Conservation (phyloP, 202 grass and related monocot genomes). For the Dendrocalamus latiflorus region DNA sequence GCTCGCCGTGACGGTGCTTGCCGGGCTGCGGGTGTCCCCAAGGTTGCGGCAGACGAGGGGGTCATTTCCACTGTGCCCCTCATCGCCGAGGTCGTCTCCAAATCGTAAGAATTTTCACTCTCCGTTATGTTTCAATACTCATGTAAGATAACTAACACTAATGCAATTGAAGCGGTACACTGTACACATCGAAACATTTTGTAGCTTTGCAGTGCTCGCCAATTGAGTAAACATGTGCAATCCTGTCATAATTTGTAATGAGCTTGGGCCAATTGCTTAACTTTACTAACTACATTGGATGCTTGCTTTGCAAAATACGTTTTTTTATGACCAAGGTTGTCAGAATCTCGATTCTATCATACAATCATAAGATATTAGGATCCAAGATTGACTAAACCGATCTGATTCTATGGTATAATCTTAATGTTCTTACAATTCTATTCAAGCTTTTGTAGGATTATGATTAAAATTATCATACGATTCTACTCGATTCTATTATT, state of each 20-base stretch:
- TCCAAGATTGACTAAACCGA: too few relatives aligned
- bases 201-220: background rate
- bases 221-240: background rate
- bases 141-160: background rate
- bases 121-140: background rate
- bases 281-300: background rate
- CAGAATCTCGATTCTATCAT: too few relatives aligned
- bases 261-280: background rate
- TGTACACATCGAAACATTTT: background rate
- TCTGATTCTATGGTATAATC: too few relatives aligned
- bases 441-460: too few relatives aligned
- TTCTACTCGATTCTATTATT: too few relatives aligned
- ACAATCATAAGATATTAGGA: too few relatives aligned
- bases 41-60: conserved; percentile 61
- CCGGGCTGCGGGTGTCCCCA: conserved; percentile 58
- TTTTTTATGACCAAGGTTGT: too few relatives aligned
- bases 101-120: conserved; percentile 44
- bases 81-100: conserved; percentile 55
- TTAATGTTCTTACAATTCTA: too few relatives aligned
- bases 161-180: background rate
- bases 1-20: conserved; percentile 64
- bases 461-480: too few relatives aligned
- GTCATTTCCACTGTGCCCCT: conserved; percentile 67
- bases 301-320: background rate
- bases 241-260: background rate